Evolutionary conservation across 2,329 filamentous ascomycete species (phyloP).

Genomic region (Zarea fungicola): DNA sequence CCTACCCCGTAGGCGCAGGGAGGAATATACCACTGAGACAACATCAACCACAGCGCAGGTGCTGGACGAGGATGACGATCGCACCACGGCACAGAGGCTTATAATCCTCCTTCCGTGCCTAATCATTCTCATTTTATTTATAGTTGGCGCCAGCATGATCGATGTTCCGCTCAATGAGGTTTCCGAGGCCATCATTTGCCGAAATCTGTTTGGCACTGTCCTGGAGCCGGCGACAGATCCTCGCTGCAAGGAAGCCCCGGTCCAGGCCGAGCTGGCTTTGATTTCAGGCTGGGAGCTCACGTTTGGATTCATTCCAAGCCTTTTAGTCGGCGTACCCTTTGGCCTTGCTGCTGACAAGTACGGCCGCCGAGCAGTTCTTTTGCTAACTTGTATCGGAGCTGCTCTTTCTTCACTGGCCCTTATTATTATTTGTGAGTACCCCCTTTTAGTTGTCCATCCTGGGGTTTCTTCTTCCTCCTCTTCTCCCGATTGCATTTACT

Average conservation of each 20-base stretch:
- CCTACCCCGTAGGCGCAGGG: background rate
- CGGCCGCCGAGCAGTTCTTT: constrained; percentile 15
- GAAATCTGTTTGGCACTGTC: background rate
- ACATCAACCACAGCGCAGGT: background rate
- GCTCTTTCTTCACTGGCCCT: background rate
- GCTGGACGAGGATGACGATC: background rate
- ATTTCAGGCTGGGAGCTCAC: constrained; percentile 18
- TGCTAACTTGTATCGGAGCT: constrained; percentile 15
- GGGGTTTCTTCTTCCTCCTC: background rate
- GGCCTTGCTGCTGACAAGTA: constrained; percentile 18
- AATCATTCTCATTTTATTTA: background rate
- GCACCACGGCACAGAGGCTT: background rate
- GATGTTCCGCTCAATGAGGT: constrained; percentile 1
- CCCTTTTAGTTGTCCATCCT: too few species aligned
- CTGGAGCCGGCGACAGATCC: background rate
- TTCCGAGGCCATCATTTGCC: constrained; percentile 14
- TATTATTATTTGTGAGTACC: constrained; percentile 13
- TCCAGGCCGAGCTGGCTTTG: constrained; percentile 19
- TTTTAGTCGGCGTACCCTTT: constrained; percentile 17
- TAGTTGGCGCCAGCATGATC: background rate
- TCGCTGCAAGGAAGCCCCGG: constrained; percentile 17
- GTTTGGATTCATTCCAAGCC: constrained; percentile 16
- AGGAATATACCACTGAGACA: background rate
- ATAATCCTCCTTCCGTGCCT: background rate
- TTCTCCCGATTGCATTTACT: background rate